Percentiles rank a stretch among this genome's conserved stretches.
Conservation (phyloP, 192 early-diverging fungal species). For the Martensiomyces pterosporus region DNA sequence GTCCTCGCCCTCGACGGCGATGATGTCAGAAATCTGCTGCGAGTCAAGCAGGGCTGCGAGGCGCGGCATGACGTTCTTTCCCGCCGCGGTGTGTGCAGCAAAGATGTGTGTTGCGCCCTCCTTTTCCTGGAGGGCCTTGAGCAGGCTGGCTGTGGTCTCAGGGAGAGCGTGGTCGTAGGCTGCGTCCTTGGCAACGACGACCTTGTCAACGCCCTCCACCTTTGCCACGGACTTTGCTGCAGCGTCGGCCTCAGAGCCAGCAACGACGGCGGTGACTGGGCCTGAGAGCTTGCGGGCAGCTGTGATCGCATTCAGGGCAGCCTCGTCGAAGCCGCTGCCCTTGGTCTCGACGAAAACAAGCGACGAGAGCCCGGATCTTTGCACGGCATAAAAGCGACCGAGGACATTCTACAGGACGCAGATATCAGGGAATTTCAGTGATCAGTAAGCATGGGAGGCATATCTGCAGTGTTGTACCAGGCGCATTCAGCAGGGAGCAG, state of each 20-base stretch:
- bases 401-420: background rate
- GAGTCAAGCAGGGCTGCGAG: conserved; percentile 89
- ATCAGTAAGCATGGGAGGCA: too few relatives aligned
- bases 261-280: conserved; percentile 85
- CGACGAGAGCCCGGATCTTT: conserved; percentile 50
- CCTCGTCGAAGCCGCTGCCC: conserved; percentile 61
- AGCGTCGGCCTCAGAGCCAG: conserved; percentile 65
- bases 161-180: conserved; percentile 75
- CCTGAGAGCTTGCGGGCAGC: conserved; percentile 80
- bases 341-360: conserved; percentile 90
- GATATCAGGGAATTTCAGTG: background rate
- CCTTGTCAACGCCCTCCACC: conserved; percentile 69
- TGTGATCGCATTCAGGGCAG: conserved; percentile 81
- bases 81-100: conserved; percentile 81
- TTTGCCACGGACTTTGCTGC: conserved; percentile 62
- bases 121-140: conserved; percentile 67
- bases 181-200: conserved; percentile 79
- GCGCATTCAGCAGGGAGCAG: too few relatives aligned
- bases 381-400: conserved; percentile 24
- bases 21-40: conserved; percentile 87
- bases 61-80: conserved; percentile 94
- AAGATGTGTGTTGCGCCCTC: conserved; percentile 80
- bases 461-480: too few relatives aligned
- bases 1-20: conserved; percentile 69
- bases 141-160: conserved; percentile 73